Conservation (phyloP, 257 asterid species). For the Handroanthus guayacan region DNA sequence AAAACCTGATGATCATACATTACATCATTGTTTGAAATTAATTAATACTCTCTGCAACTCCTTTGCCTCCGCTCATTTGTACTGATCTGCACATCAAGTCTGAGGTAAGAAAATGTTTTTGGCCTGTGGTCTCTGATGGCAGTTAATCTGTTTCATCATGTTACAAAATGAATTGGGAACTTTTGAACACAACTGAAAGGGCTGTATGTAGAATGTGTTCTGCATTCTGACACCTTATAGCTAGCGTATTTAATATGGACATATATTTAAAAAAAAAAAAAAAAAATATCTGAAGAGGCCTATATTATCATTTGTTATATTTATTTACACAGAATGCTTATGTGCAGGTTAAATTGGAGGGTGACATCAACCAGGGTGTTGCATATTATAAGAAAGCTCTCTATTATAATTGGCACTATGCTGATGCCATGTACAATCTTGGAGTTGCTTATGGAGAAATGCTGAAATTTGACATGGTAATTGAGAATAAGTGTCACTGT, state of each 20-base stretch:
- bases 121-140: conserved; percentile 26
- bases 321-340: conserved; percentile 34
- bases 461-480: conserved; percentile 99
- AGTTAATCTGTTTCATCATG: conserved; percentile 8
- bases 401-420: conserved; percentile 96
- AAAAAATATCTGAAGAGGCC: background rate
- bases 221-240: conserved; percentile 11
- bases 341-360: conserved; percentile 94
- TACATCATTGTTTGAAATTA: conserved; percentile 14
- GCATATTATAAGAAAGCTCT: conserved; percentile 93
- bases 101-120: background rate
- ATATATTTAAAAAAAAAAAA: background rate
- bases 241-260: conserved; percentile 22
- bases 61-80: conserved; percentile 4
- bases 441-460: conserved; percentile 99
- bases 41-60: background rate
- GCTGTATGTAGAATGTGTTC: background rate
- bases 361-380: conserved; percentile 92
- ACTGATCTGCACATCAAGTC: conserved; percentile 9
- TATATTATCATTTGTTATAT: conserved; percentile 13
- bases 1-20: conserved; percentile 12
- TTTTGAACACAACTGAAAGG: background rate
- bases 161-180: background rate
- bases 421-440: conserved; percentile 99
- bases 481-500: conserved; percentile 30